Conservation (phyloP, 108 stramenopile genomes). For the Stephanodiscus minutulus region DNA sequence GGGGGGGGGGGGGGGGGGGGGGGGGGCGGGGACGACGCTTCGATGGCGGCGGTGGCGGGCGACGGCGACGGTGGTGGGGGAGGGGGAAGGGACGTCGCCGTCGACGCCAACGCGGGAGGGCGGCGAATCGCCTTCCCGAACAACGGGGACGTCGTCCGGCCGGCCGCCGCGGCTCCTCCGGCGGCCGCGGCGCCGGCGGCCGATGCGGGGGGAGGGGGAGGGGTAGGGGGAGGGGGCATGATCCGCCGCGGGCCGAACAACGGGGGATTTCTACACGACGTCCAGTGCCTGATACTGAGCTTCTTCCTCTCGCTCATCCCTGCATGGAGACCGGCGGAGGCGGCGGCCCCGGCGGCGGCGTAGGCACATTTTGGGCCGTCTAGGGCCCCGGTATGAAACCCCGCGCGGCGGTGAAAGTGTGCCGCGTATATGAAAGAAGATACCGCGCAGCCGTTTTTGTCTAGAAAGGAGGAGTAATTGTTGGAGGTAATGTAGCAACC, state of each 20-base stretch:
- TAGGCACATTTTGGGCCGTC: too few relatives aligned
- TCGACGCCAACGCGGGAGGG: neutral
- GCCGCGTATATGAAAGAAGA: too few relatives aligned
- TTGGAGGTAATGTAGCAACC: too few relatives aligned
- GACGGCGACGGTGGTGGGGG: neutral
- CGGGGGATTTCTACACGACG: slow-evolving; percentile 38
- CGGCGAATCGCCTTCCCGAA: neutral
- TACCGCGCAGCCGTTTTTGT: too few relatives aligned
- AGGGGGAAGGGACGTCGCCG: neutral
- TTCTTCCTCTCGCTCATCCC: slow-evolving; percentile 47
- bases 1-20: neutral
- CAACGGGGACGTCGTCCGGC: neutral
- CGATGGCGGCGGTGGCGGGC: neutral
- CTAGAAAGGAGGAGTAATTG: too few relatives aligned
- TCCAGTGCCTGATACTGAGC: slow-evolving; percentile 42
- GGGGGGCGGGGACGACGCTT: slow-evolving; percentile 1
- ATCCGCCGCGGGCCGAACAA: slow-evolving; percentile 28
- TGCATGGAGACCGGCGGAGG: slow-evolving; percentile 45
- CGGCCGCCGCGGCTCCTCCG: neutral
- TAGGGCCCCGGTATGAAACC: too few relatives aligned
- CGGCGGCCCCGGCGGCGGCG: neutral
- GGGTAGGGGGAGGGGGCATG: slow-evolving; percentile 11
- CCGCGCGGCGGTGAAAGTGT: too few relatives aligned
- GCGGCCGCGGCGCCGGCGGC: neutral
- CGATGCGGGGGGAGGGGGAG: slow-evolving; percentile 4